Percentiles rank a stretch among this genome's conserved stretches.
phyloP scores from a whole-genome alignment of 202 grass and related monocot species.

The Bolboschoenoplectus hybrid region DNA sequence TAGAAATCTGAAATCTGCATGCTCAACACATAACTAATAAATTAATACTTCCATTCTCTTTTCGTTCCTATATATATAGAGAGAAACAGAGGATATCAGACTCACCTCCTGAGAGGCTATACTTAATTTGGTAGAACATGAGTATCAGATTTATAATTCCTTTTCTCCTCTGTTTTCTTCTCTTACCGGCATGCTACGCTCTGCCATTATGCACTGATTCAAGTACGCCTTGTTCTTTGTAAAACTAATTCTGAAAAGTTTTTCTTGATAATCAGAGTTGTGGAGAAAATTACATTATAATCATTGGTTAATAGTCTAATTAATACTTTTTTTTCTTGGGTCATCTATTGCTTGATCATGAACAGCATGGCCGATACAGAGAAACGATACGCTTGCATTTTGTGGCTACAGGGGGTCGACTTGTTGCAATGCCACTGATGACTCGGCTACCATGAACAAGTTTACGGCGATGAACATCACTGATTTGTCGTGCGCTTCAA shows the following conservation, averaged over 20 bases:
- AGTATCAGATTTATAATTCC: background rate
- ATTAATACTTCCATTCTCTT: background rate
- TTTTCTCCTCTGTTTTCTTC: constrained; percentile 32
- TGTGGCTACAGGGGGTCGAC: constrained; percentile 69
- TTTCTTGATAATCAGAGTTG: background rate
- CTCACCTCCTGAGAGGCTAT: background rate
- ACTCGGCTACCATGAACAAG: constrained; percentile 49
- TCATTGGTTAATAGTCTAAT: too few relatives aligned
- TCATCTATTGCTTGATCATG: background rate
- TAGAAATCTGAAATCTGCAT: background rate
- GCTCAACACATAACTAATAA: background rate
- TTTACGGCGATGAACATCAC: constrained; percentile 85
- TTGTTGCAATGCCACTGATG: constrained; percentile 86
- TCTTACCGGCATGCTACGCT: constrained; percentile 49
- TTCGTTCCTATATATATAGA: constrained; percentile 21
- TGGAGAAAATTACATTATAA: background rate
- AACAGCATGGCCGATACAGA: constrained; percentile 23
- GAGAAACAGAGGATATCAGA: background rate
- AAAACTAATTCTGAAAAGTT: background rate
- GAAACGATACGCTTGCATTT: constrained; percentile 44
- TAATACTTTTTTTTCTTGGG: background rate
- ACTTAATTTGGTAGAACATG: constrained; percentile 10
- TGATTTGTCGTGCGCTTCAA: constrained; percentile 60
- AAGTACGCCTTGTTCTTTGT: constrained; percentile 32
- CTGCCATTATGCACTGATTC: constrained; percentile 75